phyloP scores from a whole-genome alignment of 225 moss, liverwort and hornwort genomes.

The Antitrichia curtipendula region DNA sequence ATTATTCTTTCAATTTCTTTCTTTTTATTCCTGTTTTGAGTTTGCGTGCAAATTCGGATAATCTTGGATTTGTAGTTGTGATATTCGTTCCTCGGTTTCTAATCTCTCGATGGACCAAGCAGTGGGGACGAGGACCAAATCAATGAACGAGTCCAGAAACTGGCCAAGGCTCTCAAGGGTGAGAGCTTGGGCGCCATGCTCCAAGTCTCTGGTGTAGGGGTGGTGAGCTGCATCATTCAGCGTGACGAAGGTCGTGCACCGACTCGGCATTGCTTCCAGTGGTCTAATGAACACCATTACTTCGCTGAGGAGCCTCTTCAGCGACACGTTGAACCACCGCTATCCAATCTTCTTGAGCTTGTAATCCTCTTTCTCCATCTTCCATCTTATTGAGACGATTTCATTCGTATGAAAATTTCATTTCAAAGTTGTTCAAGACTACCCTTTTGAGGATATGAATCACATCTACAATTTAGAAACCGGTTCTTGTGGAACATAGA shows the following conservation, averaged over 20 bases:
- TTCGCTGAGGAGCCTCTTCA: constrained; percentile 89
- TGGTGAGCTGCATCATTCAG: constrained; percentile 94
- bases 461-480: not conserved
- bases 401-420: not conserved
- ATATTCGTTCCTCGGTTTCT: not conserved
- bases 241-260: constrained; percentile 95
- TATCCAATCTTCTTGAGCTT: constrained; percentile 91
- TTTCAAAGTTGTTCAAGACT: not conserved
- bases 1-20: not conserved
- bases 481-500: not conserved
- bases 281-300: constrained; percentile 67
- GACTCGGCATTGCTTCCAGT: constrained; percentile 93
- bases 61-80: not conserved
- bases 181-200: constrained; percentile 88
- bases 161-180: constrained; percentile 81
- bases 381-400: not conserved
- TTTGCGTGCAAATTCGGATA: not conserved
- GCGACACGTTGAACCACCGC: constrained; percentile 93
- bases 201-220: constrained; percentile 73
- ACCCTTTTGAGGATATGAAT: not conserved
- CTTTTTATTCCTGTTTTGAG: not conserved
- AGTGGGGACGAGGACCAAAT: constrained; percentile 99
- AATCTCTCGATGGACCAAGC: not conserved
- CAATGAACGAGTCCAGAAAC: constrained; percentile 75
- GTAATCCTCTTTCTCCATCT: constrained; percentile 14